Evolutionary conservation across 2,329 filamentous ascomycete genomes (phyloP).

Genomic region (Scedosporium minutisporum): DNA sequence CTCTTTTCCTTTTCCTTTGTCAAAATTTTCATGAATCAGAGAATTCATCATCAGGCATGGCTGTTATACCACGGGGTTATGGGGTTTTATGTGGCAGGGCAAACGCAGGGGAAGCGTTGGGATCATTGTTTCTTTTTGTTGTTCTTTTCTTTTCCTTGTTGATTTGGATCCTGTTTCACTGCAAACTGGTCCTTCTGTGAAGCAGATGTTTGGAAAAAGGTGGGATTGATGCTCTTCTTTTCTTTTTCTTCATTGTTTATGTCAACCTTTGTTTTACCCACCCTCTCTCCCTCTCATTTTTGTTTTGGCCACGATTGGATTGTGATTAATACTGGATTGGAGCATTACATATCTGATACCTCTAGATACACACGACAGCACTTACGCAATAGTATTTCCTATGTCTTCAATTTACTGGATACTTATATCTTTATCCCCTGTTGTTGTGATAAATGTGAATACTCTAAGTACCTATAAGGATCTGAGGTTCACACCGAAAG

Average conservation of each 20-base stretch:
- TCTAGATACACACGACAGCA: conserved; percentile 4
- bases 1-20: background rate
- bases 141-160: background rate
- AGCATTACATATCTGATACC: conserved; percentile 4
- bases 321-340: conserved; percentile 1
- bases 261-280: background rate
- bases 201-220: background rate
- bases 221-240: background rate
- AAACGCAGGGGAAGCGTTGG: background rate
- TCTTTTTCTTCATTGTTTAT: conserved; percentile 1
- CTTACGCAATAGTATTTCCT: conserved; percentile 4
- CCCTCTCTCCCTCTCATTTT: background rate
- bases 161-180: background rate
- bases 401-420: conserved; percentile 7
- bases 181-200: background rate
- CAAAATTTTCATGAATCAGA: conserved; percentile 1
- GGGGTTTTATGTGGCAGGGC: background rate
- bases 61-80: conserved; percentile 5
- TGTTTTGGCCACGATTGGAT: background rate
- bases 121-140: conserved; percentile 4
- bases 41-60: background rate
- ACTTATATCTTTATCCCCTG: background rate
- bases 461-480: background rate
- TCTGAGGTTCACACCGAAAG: no score
- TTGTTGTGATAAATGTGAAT: background rate